Evolutionary conservation across 164 flowering plant genomes (phyloP), one percentile per base, ranked within the genome.

Genomic region (Magnolia kwangsiensis): DNA sequence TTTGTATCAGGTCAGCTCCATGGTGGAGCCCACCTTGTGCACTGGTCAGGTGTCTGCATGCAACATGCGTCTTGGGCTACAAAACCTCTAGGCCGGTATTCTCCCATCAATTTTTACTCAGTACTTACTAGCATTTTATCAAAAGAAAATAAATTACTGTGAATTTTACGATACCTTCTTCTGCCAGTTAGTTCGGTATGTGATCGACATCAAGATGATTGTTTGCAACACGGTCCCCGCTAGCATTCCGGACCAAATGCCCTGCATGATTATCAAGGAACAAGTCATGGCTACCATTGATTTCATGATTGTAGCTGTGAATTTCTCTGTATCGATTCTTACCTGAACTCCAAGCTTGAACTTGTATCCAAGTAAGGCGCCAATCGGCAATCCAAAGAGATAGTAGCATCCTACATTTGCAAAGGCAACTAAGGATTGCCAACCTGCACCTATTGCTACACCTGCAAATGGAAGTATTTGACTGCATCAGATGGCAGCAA

Each of bases 371-470:
- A 87, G 86, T 31, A 87, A 13, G 11, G 83, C 84, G 16, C 90
- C 90, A 8, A 81, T 8, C 6, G 92, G 92, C 55, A 88, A 79
- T 11, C 92, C 92, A 51, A 89, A 64, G 10, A 87, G 21, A 69
- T 87, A 89, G 81, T 88, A 89, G 85, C 88, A 86, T 0, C 70
- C 88, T 8, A 77, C 61, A 74, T 86, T 88, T 63, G 88, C 73
- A 23, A 75, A 50, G 21, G 90, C 92, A 61, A 89, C 88, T 11
- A 72, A 67, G 45, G 74, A 51, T 65, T 89, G 92, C 92, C 89
- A 87, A 1, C 90, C 92, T 69, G 92, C 92, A 69, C 92, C 92
- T 29, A 88, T 83, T 63, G 89, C 90, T 9, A 87, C 90, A 29
- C 92, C 92, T 88, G 85, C 77, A 77, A 27, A 11, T 55, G 24